Percentiles rank a stretch among this genome's conserved stretches.
Conservation (phyloP, 2,329 filamentous ascomycete genomes). For the Parascedosporium putredinis region DNA sequence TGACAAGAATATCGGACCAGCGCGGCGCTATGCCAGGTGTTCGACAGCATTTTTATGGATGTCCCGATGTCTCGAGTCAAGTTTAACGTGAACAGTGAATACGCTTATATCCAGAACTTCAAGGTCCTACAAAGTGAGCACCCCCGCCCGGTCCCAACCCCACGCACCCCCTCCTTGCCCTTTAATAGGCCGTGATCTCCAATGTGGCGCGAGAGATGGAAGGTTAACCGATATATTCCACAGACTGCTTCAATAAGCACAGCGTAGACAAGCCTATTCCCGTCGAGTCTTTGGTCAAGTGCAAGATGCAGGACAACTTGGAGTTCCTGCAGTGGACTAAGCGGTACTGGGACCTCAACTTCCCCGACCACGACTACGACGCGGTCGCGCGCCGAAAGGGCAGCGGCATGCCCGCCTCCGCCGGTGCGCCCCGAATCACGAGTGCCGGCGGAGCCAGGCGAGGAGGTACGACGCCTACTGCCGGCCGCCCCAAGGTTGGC, state of each 20-base stretch:
- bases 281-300: constrained; percentile 83
- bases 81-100: constrained; percentile 96
- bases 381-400: constrained; percentile 77
- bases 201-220: too few species aligned
- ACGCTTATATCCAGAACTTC: constrained; percentile 97
- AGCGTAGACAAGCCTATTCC: constrained; percentile 81
- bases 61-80: constrained; percentile 93
- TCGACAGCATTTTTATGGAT: constrained; percentile 95
- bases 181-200: not conserved
- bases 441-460: constrained; percentile 37
- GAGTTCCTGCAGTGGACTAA: constrained; percentile 98
- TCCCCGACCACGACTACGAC: constrained; percentile 94
- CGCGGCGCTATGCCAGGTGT: constrained; percentile 91
- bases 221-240: constrained; percentile 1
- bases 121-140: constrained; percentile 87
- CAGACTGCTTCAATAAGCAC: constrained; percentile 78
- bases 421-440: constrained; percentile 36
- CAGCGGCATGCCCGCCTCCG: constrained; percentile 45
- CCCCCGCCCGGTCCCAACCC: constrained; percentile 1
- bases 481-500: constrained; percentile 30
- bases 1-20: constrained; percentile 35
- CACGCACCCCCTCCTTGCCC: not conserved
- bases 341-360: constrained; percentile 96
- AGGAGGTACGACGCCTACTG: constrained; percentile 50
- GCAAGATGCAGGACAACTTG: constrained; percentile 99